phyloP scores from a whole-genome alignment of 352 stramenopile genomes.

The Globisporangium okanoganense region DNA sequence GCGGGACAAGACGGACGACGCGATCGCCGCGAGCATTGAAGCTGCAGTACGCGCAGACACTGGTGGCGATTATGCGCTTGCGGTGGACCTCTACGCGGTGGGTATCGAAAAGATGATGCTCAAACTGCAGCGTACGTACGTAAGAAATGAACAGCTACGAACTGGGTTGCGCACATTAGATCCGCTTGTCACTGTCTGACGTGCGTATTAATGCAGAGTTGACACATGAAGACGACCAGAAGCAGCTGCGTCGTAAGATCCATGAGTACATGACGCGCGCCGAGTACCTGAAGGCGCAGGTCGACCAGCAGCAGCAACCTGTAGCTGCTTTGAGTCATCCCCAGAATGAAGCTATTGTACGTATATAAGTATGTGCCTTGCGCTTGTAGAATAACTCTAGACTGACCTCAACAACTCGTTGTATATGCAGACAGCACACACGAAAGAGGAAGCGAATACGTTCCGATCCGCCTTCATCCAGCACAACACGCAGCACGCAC shows the following conservation, averaged over 20 bases:
- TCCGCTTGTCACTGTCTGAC: not conserved
- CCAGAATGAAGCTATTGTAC: not conserved
- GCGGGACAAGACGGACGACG: conserved; percentile 22
- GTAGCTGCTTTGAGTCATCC: not conserved
- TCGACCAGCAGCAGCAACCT: not conserved
- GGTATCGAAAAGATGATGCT: conserved; percentile 77
- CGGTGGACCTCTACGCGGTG: conserved; percentile 66
- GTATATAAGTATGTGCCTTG: not conserved
- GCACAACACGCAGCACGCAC: conserved; percentile 52
- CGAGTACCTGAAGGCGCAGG: conserved; percentile 53
- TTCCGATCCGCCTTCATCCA: conserved; percentile 38
- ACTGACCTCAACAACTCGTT: not conserved
- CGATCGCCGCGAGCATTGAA: conserved; percentile 47
- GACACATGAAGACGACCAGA: conserved; percentile 27
- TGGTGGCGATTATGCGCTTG: conserved; percentile 31
- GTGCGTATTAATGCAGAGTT: conserved; percentile 22
- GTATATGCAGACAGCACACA: not conserved
- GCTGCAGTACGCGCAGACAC: conserved; percentile 55
- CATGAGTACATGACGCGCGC: conserved; percentile 79
- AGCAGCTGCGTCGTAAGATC: conserved; percentile 45
- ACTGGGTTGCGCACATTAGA: not conserved
- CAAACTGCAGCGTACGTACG: conserved; percentile 49
- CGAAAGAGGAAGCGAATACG: not conserved
- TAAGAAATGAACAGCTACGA: not conserved
- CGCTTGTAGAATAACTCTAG: not conserved